Conservation (phyloP, 768 basidiomycete genomes). For the Sutorius australiensis region DNA sequence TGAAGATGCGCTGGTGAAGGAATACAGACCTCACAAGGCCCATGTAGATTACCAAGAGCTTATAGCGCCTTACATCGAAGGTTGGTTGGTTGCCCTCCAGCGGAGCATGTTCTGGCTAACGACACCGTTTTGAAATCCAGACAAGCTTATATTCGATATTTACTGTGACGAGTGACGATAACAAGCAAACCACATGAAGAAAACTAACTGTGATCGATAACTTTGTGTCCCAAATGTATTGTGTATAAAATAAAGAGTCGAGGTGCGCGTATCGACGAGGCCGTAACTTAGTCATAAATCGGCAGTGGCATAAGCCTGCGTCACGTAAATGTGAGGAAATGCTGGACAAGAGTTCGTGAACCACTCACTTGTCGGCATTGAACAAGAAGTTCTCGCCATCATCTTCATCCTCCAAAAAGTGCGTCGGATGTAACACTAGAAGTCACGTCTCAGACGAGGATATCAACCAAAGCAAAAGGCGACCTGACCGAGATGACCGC, state of each 20-base stretch:
- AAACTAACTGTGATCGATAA: background rate
- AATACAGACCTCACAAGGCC: conserved; percentile 14
- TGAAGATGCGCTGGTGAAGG: conserved; percentile 7
- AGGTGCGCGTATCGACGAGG: background rate
- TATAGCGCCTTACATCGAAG: conserved; percentile 14
- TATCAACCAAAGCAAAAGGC: background rate
- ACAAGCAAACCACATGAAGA: background rate
- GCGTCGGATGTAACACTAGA: conserved; percentile 78
- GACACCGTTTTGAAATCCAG: conserved; percentile 3
- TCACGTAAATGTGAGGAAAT: conserved; percentile 3
- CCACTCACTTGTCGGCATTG: conserved; percentile 70
- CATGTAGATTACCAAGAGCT: conserved; percentile 8
- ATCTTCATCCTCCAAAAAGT: conserved; percentile 93
- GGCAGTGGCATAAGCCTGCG: conserved; percentile 62
- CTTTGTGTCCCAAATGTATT: background rate
- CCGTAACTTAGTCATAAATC: conserved; percentile 54
- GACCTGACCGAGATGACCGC: conserved; percentile 80
- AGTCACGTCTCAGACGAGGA: background rate
- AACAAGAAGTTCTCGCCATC: conserved; percentile 90
- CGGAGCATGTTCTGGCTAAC: background rate
- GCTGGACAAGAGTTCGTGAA: background rate
- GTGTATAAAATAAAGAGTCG: conserved; percentile 4
- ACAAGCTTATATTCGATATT: conserved; percentile 23
- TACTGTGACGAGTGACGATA: conserved; percentile 8
- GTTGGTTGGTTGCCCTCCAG: conserved; percentile 3